These are phyloP conservation scores for Aphanomyces invadans DNA, from an alignment of 352 stramenopile species.

Conservation along the genomic window DNA sequence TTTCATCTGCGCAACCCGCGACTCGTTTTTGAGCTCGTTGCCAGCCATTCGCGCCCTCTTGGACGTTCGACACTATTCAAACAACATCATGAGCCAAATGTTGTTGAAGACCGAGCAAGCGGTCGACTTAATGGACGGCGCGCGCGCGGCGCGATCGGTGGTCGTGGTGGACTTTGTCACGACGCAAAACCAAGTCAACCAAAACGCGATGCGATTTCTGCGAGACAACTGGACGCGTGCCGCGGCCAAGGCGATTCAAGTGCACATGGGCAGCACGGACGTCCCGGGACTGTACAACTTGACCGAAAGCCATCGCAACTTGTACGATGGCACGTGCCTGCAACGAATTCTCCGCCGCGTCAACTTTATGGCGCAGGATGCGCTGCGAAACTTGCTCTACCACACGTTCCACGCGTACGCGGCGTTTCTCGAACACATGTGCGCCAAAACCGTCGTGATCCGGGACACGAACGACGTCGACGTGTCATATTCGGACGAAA, in stretches of 20 bases:
- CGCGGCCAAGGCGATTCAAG: constrained; percentile 64
- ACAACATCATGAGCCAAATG: constrained; percentile 21
- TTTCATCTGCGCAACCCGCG: constrained; percentile 46
- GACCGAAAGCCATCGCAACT: constrained; percentile 50
- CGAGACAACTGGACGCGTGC: constrained; percentile 68
- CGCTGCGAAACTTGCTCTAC: constrained; percentile 48
- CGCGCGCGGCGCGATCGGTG: not conserved
- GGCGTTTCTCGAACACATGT: constrained; percentile 60
- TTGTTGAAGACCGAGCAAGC: constrained; percentile 21
- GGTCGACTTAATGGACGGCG: not conserved
- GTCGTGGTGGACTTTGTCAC: constrained; percentile 54
- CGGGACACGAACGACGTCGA: constrained; percentile 15
- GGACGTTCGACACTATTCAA: constrained; percentile 59
- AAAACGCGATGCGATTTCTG: constrained; percentile 64
- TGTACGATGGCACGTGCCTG: constrained; percentile 54
- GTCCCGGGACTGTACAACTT: constrained; percentile 63
- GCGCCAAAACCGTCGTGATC: constrained; percentile 10
- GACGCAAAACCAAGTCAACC: constrained; percentile 57
- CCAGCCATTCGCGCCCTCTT: constrained; percentile 67
- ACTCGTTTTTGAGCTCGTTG: constrained; percentile 60
- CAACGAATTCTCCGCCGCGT: constrained; percentile 59
- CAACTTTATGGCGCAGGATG: constrained; percentile 79
- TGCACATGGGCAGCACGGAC: constrained; percentile 29
- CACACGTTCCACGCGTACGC: constrained; percentile 67
- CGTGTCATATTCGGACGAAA: not conserved